phyloP scores from a whole-genome alignment of 805 yeast genomes.

The Ogataea thermomethanolica region DNA sequence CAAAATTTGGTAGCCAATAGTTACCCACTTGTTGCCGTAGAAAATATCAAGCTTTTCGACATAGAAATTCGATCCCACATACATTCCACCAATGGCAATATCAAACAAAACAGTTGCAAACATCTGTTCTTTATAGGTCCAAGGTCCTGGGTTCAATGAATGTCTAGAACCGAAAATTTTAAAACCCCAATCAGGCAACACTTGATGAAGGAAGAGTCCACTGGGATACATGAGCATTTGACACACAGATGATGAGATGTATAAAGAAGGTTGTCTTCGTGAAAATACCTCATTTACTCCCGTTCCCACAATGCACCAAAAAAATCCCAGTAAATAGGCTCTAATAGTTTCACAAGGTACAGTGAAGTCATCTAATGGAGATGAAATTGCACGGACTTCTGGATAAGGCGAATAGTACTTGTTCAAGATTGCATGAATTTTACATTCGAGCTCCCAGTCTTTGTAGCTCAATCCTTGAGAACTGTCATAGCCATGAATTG shows the following conservation, averaged over 20 bases:
- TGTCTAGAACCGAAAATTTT: slow-evolving; percentile 35
- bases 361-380: slow-evolving; percentile 48
- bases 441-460: slow-evolving; percentile 22
- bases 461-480: background rate
- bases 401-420: slow-evolving; percentile 54
- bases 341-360: slow-evolving; percentile 44
- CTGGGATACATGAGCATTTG: slow-evolving; percentile 60
- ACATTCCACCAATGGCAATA: slow-evolving; percentile 31
- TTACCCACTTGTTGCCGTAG: slow-evolving; percentile 31
- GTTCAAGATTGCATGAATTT: slow-evolving; percentile 36
- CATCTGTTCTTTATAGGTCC: slow-evolving; percentile 65
- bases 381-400: slow-evolving; percentile 62
- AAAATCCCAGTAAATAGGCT: slow-evolving; percentile 22
- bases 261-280: slow-evolving; percentile 52
- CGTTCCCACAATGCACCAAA: slow-evolving; percentile 44
- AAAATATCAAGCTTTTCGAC: slow-evolving; percentile 29
- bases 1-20: slow-evolving; percentile 48
- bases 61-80: slow-evolving; percentile 37
- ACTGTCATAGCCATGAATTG: slow-evolving; percentile 14
- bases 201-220: slow-evolving; percentile 48
- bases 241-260: slow-evolving; percentile 49
- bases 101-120: slow-evolving; percentile 47
- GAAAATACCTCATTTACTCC: slow-evolving; percentile 59
- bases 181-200: slow-evolving; percentile 41
- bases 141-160: slow-evolving; percentile 59